Conservation (phyloP, 805 yeast genomes). For the Barnettozyma sp. region DNA sequence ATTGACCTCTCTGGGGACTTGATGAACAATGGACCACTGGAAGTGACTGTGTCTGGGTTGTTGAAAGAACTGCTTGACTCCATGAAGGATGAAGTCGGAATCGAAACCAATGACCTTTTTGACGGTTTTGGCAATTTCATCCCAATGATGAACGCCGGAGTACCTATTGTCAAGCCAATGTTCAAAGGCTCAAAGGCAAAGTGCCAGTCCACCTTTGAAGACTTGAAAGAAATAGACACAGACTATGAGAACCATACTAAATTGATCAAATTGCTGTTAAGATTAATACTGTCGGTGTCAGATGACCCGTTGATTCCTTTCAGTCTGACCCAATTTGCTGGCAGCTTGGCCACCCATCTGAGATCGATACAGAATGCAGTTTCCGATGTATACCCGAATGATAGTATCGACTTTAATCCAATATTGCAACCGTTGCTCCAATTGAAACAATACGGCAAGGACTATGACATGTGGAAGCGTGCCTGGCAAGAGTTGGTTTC, state of each 20-base stretch:
- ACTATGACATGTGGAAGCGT: conserved; percentile 46
- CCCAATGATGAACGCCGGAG: conserved; percentile 59
- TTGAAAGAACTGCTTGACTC: conserved; percentile 34
- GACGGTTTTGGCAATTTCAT: conserved; percentile 52
- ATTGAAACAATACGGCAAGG: conserved; percentile 39
- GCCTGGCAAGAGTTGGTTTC: conserved; percentile 58
- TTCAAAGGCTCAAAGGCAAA: conserved; percentile 16
- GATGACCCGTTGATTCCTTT: conserved; percentile 77
- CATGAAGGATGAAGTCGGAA: conserved; percentile 22
- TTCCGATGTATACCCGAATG: conserved; percentile 15
- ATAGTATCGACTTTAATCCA: conserved; percentile 25
- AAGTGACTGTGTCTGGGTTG: conserved; percentile 59
- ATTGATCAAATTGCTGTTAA: conserved; percentile 49
- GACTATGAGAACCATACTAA: conserved; percentile 48
- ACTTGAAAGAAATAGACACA: conserved; percentile 47
- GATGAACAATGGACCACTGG: conserved; percentile 41
- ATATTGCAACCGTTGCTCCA: conserved; percentile 27
- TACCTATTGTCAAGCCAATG: conserved; percentile 62
- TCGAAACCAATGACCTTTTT: conserved; percentile 23
- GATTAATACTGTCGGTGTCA: conserved; percentile 48
- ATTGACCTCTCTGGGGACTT: conserved; percentile 63
- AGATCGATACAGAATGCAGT: conserved; percentile 41
- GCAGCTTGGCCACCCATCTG: conserved; percentile 36
- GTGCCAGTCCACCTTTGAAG: conserved; percentile 58
- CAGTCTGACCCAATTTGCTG: conserved; percentile 42